Percentiles rank a stretch among this genome's conserved stretches.
Evolutionary conservation across 2,329 filamentous ascomycete species (phyloP).

Genomic region (Botryosphaeria dothidea): DNA sequence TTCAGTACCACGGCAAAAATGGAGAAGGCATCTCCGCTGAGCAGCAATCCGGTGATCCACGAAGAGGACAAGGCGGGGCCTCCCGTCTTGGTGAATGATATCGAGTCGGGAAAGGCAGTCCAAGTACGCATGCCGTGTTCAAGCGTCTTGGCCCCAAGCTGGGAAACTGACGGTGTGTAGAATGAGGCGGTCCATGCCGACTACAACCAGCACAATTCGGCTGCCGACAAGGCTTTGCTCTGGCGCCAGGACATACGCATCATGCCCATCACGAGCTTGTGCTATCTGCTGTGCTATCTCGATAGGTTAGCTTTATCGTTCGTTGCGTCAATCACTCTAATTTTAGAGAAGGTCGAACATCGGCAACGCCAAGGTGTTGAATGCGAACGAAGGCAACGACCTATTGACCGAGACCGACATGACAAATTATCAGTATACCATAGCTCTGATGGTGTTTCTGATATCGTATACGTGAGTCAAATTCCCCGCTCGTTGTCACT

Average conservation of each 20-base stretch:
- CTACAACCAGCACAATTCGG: constrained; percentile 15
- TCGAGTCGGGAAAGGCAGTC: background rate
- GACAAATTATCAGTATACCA: constrained; percentile 57
- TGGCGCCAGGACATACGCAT: constrained; percentile 60
- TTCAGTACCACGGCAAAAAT: background rate
- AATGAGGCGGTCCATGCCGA: constrained; percentile 10
- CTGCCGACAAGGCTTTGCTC: constrained; percentile 15
- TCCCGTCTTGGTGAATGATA: constrained; percentile 2
- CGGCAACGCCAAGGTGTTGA: constrained; percentile 62
- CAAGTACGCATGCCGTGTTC: background rate
- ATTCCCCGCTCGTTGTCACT: background rate
- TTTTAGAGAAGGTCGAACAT: constrained; percentile 16
- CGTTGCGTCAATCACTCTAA: background rate
- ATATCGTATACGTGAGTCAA: constrained; percentile 28
- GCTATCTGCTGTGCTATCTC: constrained; percentile 69
- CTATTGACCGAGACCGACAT: constrained; percentile 63
- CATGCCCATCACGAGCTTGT: constrained; percentile 62
- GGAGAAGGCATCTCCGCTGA: constrained; percentile 9
- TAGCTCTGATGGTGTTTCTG: constrained; percentile 32
- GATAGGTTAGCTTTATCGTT: constrained; percentile 45
- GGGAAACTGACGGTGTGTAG: background rate
- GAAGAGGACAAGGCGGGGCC: background rate
- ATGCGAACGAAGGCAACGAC: constrained; percentile 60
- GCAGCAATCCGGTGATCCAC: constrained; percentile 12
- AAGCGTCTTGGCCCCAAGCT: background rate